phyloP scores from a whole-genome alignment of 2,329 filamentous ascomycete genomes.

The Escovopsis sp. region DNA sequence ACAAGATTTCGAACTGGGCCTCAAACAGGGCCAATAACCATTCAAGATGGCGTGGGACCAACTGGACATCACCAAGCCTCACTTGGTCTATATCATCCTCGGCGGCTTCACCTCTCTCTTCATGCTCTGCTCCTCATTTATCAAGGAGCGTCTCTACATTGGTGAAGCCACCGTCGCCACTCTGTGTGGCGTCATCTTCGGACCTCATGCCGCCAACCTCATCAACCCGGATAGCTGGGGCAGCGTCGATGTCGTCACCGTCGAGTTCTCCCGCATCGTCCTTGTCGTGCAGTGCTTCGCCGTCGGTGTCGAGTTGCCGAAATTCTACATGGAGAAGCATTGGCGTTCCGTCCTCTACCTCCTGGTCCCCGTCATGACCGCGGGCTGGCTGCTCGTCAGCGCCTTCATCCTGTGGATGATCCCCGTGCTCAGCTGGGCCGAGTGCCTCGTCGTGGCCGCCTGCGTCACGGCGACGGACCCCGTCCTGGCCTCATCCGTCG shows the following conservation, averaged over 20 bases:
- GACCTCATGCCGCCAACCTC: conserved; percentile 67
- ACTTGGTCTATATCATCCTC: conserved; percentile 96
- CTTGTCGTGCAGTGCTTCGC: conserved; percentile 88
- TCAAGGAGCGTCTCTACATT: conserved; percentile 98
- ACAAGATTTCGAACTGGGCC: not conserved
- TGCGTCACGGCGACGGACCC: conserved; percentile 97
- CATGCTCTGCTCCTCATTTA: conserved; percentile 95
- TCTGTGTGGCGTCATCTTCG: conserved; percentile 76
- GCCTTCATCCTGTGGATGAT: conserved; percentile 91
- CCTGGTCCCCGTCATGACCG: conserved; percentile 92
- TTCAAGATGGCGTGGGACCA: conserved; percentile 60
- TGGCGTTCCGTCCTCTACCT: conserved; percentile 86
- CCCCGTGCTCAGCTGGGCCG: conserved; percentile 67
- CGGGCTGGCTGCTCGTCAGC: conserved; percentile 85
- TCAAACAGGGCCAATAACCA: not conserved
- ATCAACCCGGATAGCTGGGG: conserved; percentile 69
- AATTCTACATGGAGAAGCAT: conserved; percentile 94
- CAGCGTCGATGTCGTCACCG: conserved; percentile 70
- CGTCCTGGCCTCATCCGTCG: conserved; percentile 90
- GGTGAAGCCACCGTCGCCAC: conserved; percentile 94
- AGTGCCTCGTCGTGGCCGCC: conserved; percentile 73
- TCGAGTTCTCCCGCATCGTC: conserved; percentile 81
- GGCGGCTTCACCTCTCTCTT: conserved; percentile 96
- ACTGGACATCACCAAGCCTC: conserved; percentile 77
- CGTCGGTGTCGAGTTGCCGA: conserved; percentile 78